phyloP scores from a whole-genome alignment of 306 rosid species.

The Prunus davidiana region DNA sequence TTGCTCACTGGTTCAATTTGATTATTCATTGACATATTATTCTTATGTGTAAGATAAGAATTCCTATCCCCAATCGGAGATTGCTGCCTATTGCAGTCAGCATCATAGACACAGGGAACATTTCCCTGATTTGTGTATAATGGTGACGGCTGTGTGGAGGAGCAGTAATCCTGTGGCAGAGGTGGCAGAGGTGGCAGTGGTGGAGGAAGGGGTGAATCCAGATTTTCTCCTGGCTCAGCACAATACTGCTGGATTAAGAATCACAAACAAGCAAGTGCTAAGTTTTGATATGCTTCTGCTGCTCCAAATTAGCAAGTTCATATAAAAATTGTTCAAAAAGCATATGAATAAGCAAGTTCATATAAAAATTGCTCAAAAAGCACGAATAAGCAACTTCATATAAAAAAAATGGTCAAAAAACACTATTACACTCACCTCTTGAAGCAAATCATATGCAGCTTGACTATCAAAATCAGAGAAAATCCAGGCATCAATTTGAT shows the following conservation, averaged over 20 bases:
- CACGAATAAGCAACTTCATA: background rate
- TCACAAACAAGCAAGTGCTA: slow-evolving; percentile 13
- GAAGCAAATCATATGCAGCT: background rate
- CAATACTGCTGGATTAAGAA: slow-evolving; percentile 21
- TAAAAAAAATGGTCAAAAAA: background rate
- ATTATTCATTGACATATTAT: background rate
- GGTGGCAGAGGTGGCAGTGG: too few species aligned
- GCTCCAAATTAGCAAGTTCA: background rate
- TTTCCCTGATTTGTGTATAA: background rate
- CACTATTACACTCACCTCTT: background rate
- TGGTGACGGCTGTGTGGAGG: background rate
- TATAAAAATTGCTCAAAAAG: background rate
- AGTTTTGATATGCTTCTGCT: slow-evolving; percentile 3
- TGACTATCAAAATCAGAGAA: background rate
- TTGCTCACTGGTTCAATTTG: background rate
- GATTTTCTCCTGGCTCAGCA: background rate
- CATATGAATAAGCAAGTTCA: background rate
- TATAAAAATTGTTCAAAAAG: background rate
- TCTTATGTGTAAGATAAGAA: background rate
- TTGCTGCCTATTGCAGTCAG: background rate
- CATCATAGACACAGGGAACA: background rate
- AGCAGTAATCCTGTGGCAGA: background rate
- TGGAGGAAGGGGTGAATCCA: background rate
- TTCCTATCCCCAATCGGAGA: background rate
- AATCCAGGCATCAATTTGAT: background rate